phyloP scores from a whole-genome alignment of 2,329 filamentous ascomycete genomes.

The Aspergillus ibericus region DNA sequence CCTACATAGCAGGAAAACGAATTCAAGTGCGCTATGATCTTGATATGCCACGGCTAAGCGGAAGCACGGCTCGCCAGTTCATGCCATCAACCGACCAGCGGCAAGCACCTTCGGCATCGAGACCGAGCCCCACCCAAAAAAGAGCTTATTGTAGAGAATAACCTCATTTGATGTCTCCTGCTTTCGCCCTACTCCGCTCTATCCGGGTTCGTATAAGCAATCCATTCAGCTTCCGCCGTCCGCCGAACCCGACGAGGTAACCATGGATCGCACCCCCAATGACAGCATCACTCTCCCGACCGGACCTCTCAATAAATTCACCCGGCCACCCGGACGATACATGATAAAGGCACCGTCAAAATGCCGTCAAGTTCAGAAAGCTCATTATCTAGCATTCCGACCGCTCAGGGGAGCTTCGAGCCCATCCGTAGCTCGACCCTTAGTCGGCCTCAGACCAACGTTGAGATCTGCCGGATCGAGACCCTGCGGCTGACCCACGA shows the following conservation, averaged over 20 bases:
- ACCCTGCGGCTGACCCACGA: slow-evolving; percentile 28
- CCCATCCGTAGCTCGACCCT: slow-evolving; percentile 7
- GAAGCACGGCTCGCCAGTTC: too few relatives aligned
- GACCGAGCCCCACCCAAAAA: too few relatives aligned
- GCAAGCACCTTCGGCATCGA: too few relatives aligned
- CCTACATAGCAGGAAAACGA: too few relatives aligned
- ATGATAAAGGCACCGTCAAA: neutral
- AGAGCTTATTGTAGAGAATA: too few relatives aligned
- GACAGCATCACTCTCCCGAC: neutral
- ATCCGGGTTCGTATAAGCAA: neutral
- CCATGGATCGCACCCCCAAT: neutral
- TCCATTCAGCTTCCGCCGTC: neutral
- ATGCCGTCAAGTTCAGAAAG: neutral
- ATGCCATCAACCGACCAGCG: too few relatives aligned
- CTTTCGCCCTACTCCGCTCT: too few relatives aligned
- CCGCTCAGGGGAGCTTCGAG: neutral
- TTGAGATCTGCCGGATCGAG: slow-evolving; percentile 31
- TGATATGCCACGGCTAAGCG: too few relatives aligned
- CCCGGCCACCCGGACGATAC: neutral
- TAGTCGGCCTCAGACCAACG: slow-evolving; percentile 24
- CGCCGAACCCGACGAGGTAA: neutral
- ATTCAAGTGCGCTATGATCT: too few relatives aligned
- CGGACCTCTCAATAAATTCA: neutral
- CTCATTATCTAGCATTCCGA: neutral
- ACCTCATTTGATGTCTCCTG: too few relatives aligned